Conservation (phyloP, 768 basidiomycete species). For the Dentipellis sp. region DNA sequence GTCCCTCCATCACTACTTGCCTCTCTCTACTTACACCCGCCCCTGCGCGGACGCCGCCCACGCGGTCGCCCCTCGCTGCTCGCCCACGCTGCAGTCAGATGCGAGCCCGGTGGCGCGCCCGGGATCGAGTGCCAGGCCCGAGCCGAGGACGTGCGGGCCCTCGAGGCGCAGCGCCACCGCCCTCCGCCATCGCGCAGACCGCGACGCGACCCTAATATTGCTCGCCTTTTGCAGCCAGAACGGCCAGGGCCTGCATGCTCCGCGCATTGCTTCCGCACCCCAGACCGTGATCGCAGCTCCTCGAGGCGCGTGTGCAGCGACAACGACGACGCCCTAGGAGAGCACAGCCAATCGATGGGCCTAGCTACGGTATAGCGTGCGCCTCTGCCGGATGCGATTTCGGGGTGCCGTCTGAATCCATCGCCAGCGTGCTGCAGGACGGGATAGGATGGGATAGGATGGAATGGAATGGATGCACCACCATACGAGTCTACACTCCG, state of each 20-base stretch:
- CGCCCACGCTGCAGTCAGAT: too few relatives aligned
- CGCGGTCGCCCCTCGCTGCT: neutral
- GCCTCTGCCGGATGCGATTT: neutral
- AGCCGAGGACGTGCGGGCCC: too few relatives aligned
- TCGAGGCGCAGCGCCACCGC: too few relatives aligned
- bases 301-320: neutral
- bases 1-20: neutral
- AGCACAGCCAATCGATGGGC: conserved; percentile 3
- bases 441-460: too few relatives aligned
- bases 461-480: neutral
- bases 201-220: neutral
- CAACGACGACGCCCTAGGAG: neutral
- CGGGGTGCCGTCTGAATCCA: too few relatives aligned
- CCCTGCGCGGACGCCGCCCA: neutral
- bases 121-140: neutral
- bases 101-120: neutral
- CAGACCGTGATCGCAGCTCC: neutral
- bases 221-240: neutral
- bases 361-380: neutral
- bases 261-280: neutral
- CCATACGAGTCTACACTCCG: neutral
- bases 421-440: too few relatives aligned
- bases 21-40: too few relatives aligned
- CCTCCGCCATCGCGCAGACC: too few relatives aligned
- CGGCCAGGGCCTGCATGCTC: neutral